phyloP scores from a whole-genome alignment of 2,329 filamentous ascomycete species.

The Lojkania enalia region DNA sequence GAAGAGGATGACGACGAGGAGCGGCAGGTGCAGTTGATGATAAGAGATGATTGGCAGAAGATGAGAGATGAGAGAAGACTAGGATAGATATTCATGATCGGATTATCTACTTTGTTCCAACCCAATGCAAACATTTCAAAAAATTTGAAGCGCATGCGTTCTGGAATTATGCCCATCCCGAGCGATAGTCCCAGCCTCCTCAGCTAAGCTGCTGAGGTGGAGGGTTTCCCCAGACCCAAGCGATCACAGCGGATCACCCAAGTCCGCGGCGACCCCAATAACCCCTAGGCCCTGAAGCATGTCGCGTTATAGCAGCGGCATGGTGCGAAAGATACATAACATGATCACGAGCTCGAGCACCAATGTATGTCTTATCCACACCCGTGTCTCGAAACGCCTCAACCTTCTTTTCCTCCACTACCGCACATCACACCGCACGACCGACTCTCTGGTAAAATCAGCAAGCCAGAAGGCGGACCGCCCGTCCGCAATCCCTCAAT shows the following conservation, averaged over 20 bases:
- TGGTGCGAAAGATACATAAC: neutral
- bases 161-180: slow-evolving; percentile 4
- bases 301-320: neutral
- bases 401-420: slow-evolving; percentile 2
- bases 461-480: too few species aligned
- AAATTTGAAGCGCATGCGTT: too few species aligned
- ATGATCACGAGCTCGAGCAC: neutral
- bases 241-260: neutral
- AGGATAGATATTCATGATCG: slow-evolving; percentile 12
- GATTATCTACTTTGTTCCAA: slow-evolving; percentile 9
- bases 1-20: neutral
- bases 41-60: neutral
- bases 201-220: neutral
- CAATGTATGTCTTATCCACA: neutral
- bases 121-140: slow-evolving; percentile 4
- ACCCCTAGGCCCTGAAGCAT: neutral
- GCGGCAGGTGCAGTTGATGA: neutral
- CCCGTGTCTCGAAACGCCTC: neutral
- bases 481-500: too few species aligned
- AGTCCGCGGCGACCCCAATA: too few species aligned
- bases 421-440: slow-evolving; percentile 1
- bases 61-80: slow-evolving; percentile 11
- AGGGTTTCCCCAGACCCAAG: slow-evolving; percentile 1
- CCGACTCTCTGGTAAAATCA: slow-evolving; percentile 1
- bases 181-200: slow-evolving; percentile 1